phyloP scores from a whole-genome alignment of 169 alveolate species.

The Cryptosporidium xiaoi region DNA sequence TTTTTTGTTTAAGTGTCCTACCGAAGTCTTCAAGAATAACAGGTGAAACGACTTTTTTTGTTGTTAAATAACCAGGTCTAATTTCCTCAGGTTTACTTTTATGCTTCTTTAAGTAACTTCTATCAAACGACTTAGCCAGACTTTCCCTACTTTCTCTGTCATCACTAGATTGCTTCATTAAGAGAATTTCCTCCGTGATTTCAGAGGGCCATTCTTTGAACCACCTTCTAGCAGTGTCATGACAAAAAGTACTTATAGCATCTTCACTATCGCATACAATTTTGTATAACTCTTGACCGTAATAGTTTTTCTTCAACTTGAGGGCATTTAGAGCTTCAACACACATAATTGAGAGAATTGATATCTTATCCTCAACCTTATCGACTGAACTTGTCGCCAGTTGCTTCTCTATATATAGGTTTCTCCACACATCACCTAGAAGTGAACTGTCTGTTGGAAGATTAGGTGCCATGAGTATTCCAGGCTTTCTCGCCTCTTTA shows the following conservation, averaged over 20 bases:
- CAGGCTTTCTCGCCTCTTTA: constrained; percentile 47
- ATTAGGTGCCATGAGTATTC: constrained; percentile 53
- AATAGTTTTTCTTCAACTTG: constrained; percentile 33
- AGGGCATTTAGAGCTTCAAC: constrained; percentile 8
- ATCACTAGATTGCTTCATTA: not conserved
- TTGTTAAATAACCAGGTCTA: constrained; percentile 42
- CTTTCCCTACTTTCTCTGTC: not conserved
- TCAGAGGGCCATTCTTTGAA: constrained; percentile 66
- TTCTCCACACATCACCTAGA: constrained; percentile 65
- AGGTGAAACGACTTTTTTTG: constrained; percentile 18
- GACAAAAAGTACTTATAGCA: constrained; percentile 39
- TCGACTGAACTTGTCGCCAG: constrained; percentile 49
- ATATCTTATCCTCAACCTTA: constrained; percentile 25
- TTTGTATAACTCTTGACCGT: constrained; percentile 32
- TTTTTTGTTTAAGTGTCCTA: not conserved
- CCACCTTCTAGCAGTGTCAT: constrained; percentile 56
- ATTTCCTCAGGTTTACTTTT: not conserved
- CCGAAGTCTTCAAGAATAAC: constrained; percentile 12
- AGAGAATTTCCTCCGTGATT: constrained; percentile 27
- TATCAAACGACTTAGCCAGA: constrained; percentile 3
- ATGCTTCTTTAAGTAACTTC: constrained; percentile 28
- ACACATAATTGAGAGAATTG: constrained; percentile 51
- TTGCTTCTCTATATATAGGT: constrained; percentile 18
- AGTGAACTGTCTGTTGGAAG: constrained; percentile 59
- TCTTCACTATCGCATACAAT: constrained; percentile 39